Percentiles rank a stretch among this genome's conserved stretches.
phyloP scores from a whole-genome alignment of 139 green algal genomes.

The Coelastrella sp. region DNA sequence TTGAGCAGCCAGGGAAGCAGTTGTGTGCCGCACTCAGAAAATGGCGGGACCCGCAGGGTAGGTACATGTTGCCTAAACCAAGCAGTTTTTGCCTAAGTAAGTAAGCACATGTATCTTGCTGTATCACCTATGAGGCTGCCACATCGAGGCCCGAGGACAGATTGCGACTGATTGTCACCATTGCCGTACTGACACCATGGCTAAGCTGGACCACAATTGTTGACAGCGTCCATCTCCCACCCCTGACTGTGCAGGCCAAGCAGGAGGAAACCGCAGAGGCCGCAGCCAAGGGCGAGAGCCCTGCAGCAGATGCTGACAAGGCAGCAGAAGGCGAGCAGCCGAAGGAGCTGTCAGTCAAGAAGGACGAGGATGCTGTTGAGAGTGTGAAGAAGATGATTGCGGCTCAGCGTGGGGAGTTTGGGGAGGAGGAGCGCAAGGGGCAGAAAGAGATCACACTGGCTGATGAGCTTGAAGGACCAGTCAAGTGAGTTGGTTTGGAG shows the following conservation, averaged over 20 bases:
- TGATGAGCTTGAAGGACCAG: constrained; percentile 83
- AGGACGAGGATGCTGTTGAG: constrained; percentile 53
- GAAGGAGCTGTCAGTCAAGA: constrained; percentile 42
- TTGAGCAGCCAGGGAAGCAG: too few species aligned
- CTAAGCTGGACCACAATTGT: not conserved
- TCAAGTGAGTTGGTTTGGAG: constrained; percentile 53
- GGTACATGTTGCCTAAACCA: too few species aligned
- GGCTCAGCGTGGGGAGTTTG: constrained; percentile 64
- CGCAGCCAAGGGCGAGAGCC: not conserved
- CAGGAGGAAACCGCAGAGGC: constrained; percentile 59
- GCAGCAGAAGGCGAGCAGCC: constrained; percentile 25
- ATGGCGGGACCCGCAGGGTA: too few species aligned
- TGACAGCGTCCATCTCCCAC: not conserved
- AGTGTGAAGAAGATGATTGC: constrained; percentile 64
- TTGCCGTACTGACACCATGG: not conserved
- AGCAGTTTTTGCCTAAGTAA: too few species aligned
- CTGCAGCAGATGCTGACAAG: constrained; percentile 9
- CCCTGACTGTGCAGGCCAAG: constrained; percentile 49
- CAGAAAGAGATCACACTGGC: constrained; percentile 97
- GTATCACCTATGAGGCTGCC: too few species aligned
- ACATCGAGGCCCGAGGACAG: too few species aligned
- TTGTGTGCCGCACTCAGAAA: too few species aligned
- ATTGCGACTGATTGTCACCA: too few species aligned
- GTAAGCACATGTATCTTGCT: too few species aligned
- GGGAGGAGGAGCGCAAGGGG: constrained; percentile 69